Conservation (phyloP, 176 grass and related monocot genomes). For the Carex littledalei region DNA sequence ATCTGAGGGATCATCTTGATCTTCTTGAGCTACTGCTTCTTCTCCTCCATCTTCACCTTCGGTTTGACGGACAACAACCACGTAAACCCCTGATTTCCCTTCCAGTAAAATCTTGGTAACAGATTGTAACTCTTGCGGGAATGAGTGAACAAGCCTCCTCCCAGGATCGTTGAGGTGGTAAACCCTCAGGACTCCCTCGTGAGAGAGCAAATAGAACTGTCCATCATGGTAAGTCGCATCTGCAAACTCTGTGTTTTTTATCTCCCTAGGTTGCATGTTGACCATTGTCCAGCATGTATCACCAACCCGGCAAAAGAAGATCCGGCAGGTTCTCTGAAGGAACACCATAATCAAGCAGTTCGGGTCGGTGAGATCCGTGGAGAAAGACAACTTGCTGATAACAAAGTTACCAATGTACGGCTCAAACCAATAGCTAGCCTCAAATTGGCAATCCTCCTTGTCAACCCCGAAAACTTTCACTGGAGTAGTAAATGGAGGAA, state of each 20-base stretch:
- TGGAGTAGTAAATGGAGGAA: conserved; percentile 8
- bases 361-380: background rate
- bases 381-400: background rate
- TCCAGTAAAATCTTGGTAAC: background rate
- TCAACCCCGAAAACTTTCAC: background rate
- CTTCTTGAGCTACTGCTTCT: background rate
- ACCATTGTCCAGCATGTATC: background rate
- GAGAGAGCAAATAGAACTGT: background rate
- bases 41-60: background rate
- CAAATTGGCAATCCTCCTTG: background rate
- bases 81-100: background rate
- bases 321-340: background rate
- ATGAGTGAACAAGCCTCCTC: background rate
- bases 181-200: background rate
- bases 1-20: background rate
- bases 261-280: background rate
- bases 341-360: background rate
- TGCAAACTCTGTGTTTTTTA: background rate
- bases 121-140: background rate
- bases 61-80: background rate
- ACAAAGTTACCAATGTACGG: background rate
- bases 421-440: background rate
- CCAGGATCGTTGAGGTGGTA: background rate
- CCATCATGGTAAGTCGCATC: background rate
- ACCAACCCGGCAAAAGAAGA: background rate